Evolutionary conservation across 2,329 filamentous ascomycete genomes (phyloP).

Genomic region (Fusarium napiforme): DNA sequence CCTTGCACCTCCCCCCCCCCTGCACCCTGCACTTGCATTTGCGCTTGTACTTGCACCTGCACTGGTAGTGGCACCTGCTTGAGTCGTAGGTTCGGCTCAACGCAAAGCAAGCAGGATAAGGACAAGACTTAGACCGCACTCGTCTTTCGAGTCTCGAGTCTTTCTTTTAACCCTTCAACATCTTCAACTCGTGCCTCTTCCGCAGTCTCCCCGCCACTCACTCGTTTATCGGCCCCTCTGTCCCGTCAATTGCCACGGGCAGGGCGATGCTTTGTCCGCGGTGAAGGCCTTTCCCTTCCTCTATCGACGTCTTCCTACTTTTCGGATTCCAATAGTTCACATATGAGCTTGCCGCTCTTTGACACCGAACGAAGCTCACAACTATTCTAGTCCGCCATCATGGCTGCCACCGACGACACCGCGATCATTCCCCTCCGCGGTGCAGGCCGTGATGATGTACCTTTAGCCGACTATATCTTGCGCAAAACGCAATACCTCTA

Average conservation of each 20-base stretch:
- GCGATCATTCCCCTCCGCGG: slow-evolving; percentile 43
- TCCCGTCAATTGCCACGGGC: slow-evolving; percentile 50
- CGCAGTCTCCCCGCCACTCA: slow-evolving; percentile 38
- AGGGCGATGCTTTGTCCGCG: slow-evolving; percentile 53
- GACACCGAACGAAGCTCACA: slow-evolving; percentile 40
- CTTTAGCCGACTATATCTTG: slow-evolving; percentile 56
- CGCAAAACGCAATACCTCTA: slow-evolving; percentile 62
- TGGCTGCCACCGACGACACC: slow-evolving; percentile 48
- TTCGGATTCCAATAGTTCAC: slow-evolving; percentile 32
- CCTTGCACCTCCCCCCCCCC: no score
- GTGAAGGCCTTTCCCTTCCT: slow-evolving; percentile 46
- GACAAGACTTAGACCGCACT: slow-evolving; percentile 45
- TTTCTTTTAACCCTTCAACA: slow-evolving; percentile 43
- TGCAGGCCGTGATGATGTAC: slow-evolving; percentile 38
- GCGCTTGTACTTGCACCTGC: slow-evolving; percentile 31
- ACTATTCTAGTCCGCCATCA: slow-evolving; percentile 49
- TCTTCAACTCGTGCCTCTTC: slow-evolving; percentile 43
- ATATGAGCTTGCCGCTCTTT: slow-evolving; percentile 40
- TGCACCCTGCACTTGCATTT: slow-evolving; percentile 32
- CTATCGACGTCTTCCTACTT: slow-evolving; percentile 28
- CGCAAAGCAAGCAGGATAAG: slow-evolving; percentile 17
- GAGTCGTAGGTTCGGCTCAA: slow-evolving; percentile 37
- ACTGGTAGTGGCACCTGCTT: slow-evolving; percentile 42
- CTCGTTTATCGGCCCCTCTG: slow-evolving; percentile 38
- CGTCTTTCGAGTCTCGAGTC: slow-evolving; percentile 44